Percentiles rank a stretch among this genome's conserved stretches.
phyloP scores from a whole-genome alignment of 2,329 filamentous ascomycete species.

The Coniochaeta sp. region DNA sequence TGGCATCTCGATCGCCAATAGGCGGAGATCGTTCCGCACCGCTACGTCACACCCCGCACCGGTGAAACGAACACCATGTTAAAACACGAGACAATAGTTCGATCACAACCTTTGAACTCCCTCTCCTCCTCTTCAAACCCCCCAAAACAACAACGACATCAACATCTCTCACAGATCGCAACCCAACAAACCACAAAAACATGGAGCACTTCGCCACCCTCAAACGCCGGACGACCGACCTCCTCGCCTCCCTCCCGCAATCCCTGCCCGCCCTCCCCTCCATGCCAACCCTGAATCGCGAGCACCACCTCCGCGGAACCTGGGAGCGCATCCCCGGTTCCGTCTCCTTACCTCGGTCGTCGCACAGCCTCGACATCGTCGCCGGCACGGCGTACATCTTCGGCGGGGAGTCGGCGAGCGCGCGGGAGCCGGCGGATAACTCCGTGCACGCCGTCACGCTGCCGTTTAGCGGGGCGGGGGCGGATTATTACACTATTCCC shows the following conservation, averaged over 20 bases:
- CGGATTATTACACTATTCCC: constrained; percentile 51
- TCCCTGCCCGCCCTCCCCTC: constrained; percentile 31
- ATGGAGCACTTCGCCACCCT: constrained; percentile 49
- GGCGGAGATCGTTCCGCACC: too few species aligned
- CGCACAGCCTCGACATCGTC: constrained; percentile 61
- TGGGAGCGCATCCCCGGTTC: constrained; percentile 53
- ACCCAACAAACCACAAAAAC: background rate
- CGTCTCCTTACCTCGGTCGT: constrained; percentile 57
- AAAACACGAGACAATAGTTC: too few species aligned
- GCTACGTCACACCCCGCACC: too few species aligned
- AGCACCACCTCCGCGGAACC: constrained; percentile 40
- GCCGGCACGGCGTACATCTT: constrained; percentile 56
- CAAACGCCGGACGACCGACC: constrained; percentile 48
- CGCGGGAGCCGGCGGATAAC: constrained; percentile 62
- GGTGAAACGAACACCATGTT: too few species aligned
- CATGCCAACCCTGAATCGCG: constrained; percentile 5
- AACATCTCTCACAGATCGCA: background rate
- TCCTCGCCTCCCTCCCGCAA: constrained; percentile 42
- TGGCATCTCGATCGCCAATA: too few species aligned
- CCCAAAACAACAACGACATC: background rate
- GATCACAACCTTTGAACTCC: too few species aligned
- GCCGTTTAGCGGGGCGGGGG: constrained; percentile 34
- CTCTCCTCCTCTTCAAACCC: background rate
- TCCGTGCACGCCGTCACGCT: constrained; percentile 61
- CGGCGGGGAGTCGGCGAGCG: constrained; percentile 60